Percentiles rank a stretch among this genome's conserved stretches.
Evolutionary conservation across 495 filamentous ascomycete genomes (phyloP).

Genomic region (Trichoderma virens): DNA sequence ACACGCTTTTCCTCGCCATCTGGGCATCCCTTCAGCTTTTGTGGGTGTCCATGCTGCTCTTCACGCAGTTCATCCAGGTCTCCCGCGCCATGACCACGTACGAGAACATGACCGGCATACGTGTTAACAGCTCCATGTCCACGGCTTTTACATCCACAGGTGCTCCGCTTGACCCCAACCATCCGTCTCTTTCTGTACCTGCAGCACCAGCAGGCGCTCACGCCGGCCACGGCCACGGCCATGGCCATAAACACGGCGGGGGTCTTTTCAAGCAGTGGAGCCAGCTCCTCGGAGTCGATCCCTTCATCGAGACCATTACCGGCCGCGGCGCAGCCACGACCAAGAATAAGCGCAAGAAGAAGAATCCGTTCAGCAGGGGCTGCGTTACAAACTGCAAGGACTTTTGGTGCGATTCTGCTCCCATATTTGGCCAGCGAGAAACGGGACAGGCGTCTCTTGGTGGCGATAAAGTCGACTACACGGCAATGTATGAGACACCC

Average conservation of each 20-base stretch:
- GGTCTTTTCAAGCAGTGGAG: conserved; percentile 73
- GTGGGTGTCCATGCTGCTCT: conserved; percentile 93
- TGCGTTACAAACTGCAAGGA: conserved; percentile 82
- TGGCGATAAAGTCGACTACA: conserved; percentile 77
- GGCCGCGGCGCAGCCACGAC: conserved; percentile 46
- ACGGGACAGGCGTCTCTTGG: conserved; percentile 68
- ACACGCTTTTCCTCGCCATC: conserved; percentile 66
- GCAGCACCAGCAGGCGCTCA: conserved; percentile 25
- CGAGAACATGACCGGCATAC: conserved; percentile 80
- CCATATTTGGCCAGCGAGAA: conserved; percentile 67
- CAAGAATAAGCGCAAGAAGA: conserved; percentile 43
- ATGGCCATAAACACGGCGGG: conserved; percentile 42
- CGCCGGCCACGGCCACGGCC: conserved; percentile 33
- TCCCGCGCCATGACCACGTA: conserved; percentile 88
- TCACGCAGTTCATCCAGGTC: conserved; percentile 86
- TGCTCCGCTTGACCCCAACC: conserved; percentile 53
- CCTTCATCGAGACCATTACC: conserved; percentile 74
- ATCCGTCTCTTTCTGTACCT: conserved; percentile 27
- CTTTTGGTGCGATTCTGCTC: conserved; percentile 89
- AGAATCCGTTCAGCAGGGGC: conserved; percentile 81
- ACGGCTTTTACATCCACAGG: conserved; percentile 73
- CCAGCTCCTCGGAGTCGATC: conserved; percentile 78
- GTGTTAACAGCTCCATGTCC: conserved; percentile 51
- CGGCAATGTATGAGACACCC: conserved; percentile 81
- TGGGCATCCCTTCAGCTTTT: conserved; percentile 78